Evolutionary conservation across 169 alveolate genomes (phyloP).

Genomic region (Babesia bovis): DNA sequence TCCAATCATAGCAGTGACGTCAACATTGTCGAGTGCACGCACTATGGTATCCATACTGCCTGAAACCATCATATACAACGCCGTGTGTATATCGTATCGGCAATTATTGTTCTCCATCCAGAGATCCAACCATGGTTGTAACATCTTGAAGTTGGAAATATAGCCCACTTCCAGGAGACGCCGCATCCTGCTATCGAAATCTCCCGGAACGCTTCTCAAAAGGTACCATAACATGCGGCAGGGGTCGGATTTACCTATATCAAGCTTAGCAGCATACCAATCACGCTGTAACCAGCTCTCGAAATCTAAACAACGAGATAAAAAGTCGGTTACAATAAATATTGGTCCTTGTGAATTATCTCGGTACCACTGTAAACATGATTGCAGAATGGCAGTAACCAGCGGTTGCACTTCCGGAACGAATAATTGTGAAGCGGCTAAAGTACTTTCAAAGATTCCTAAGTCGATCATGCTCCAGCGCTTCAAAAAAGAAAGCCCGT

Average conservation of each 20-base stretch:
- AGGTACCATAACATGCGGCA: slow-evolving; percentile 7
- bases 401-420: neutral
- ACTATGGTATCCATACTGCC: no score
- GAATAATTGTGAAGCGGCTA: neutral
- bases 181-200: no score
- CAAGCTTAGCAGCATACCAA: neutral
- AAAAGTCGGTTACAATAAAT: slow-evolving; percentile 1
- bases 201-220: neutral
- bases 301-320: slow-evolving; percentile 11
- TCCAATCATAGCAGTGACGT: no score
- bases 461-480: slow-evolving; percentile 32
- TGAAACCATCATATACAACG: neutral
- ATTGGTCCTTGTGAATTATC: neutral
- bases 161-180: no score
- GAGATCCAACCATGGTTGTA: neutral
- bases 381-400: slow-evolving; percentile 2
- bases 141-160: neutral
- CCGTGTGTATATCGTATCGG: slow-evolving; percentile 7
- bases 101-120: neutral
- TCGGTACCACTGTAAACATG: slow-evolving; percentile 6
- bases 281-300: slow-evolving; percentile 28
- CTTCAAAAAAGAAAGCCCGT: slow-evolving; percentile 24
- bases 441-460: neutral
- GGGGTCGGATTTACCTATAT: neutral
- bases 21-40: no score